Base-by-base conservation (phyloP, 345 rosid species). In the Luvunga scandens region DNA sequence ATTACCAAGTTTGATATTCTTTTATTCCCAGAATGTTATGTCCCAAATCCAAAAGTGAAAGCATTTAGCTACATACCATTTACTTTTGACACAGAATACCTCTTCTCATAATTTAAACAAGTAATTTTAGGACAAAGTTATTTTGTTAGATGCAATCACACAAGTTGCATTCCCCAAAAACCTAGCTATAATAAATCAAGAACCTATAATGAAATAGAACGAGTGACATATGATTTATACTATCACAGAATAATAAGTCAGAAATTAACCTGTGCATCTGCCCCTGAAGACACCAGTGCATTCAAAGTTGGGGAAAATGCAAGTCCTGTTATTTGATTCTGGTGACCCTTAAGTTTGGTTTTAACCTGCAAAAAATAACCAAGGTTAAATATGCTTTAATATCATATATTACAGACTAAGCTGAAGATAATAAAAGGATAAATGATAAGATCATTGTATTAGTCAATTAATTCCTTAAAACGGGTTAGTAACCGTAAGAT, bases 331-430 rank as follows among this genome's bases (percentile, higher is more conserved):
- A 92, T 88, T 82, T 90, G 86, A 72, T 87, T 92, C 83, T 89
- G 91, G 79, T 93, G 98, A 53, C 98, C 98, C 87, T 87, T 93
- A 67, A 93, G 83, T 79, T 90, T 92, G 71, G 85, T 86, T 83
- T 89, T 90, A 66, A 93, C 95, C 98, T 93, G 86, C 74, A 38
- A 69, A 64, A 21, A 59, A 73, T 3, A 59, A 31, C 45, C n/a
- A 70, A 38, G 28, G 24, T 24, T 21, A 59, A 61, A 34, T 19
- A 71, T 56, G 39, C 63, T 33, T 81, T 70, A 9, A 48, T 25
- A 57, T 64, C 38, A 65, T 5, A 80, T 21, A 34, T 21, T 1
- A 73, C 14, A 53, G 36, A 61, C n/a, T 27, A 2, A 18, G 18
- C 36, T 61, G 33, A 61, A 39, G 39, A 74, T 61, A 61, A 27